Evolutionary conservation across 768 basidiomycete genomes (phyloP), one percentile per base, ranked within the genome.

Genomic region (Serendipita sp.): DNA sequence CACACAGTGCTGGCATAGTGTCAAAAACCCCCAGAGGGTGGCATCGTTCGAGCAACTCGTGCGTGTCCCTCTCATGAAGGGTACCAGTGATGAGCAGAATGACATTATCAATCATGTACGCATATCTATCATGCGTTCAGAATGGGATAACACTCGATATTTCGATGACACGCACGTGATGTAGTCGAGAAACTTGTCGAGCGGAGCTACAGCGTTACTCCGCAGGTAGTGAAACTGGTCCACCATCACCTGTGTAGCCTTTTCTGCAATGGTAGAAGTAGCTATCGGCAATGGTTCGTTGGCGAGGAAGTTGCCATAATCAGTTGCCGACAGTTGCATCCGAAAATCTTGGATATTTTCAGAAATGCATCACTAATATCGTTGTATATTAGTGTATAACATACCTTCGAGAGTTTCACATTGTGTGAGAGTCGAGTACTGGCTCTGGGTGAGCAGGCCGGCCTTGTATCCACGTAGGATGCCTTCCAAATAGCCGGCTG

Each of bases 61-160:
- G 91, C 2, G 95, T 97, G 72, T 98, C 95, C 63, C 96, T 81
- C 74, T 97, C 94, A 70, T 98, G 94, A 34, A 99, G 75, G 0
- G 95, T 98, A 22, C 96, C 96, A 16, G 96, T 94, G 65, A 98
- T 99, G 70, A 99, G 80, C 61, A 99, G 80, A 64, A 99, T 86
- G 69, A 99, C 89, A 72, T 99, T 99, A 82, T 99, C 96, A 71
- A 99, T 98, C 96, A 99, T 99, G 75, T 98, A 99, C 31, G 84
- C 92, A 72, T 96, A 96, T 48, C 93, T 96, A 73, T 64, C 60
- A 61, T 58, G 42, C 31, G 3, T 33, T 58, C 30, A 31, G 3
- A 44, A 33, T 61, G 56, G 26, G 62, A 63, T 41, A 56, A 42
- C 42, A 20, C 51, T 34, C 26, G 41, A 56, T 41, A 58, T 45